Evolutionary conservation across 1,139 yeast species (phyloP).

Genomic region (Lodderomyces parapsilosis): DNA sequence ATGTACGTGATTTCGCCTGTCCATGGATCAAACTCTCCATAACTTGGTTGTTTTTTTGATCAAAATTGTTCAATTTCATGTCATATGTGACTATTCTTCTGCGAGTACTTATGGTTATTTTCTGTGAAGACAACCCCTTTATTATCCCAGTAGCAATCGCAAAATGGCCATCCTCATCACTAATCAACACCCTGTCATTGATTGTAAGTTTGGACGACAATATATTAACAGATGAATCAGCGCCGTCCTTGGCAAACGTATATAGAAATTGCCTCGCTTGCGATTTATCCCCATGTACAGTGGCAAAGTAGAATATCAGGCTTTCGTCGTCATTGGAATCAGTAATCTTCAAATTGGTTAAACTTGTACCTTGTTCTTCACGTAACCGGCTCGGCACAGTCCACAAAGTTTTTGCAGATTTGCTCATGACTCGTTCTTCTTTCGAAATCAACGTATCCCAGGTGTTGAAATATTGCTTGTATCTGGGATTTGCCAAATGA

Average conservation of each 20-base stretch:
- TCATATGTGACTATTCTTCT: slow-evolving; percentile 51
- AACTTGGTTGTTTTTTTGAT: slow-evolving; percentile 44
- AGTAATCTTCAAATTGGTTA: slow-evolving; percentile 57
- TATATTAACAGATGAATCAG: neutral
- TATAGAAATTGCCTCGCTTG: slow-evolving; percentile 35
- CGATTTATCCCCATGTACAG: slow-evolving; percentile 12
- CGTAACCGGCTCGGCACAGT: slow-evolving; percentile 57
- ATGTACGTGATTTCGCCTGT: slow-evolving; percentile 19
- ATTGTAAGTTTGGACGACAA: slow-evolving; percentile 42
- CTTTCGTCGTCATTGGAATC: slow-evolving; percentile 20
- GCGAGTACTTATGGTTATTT: slow-evolving; percentile 44
- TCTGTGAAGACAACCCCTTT: slow-evolving; percentile 37
- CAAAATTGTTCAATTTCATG: slow-evolving; percentile 40
- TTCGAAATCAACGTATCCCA: slow-evolving; percentile 76
- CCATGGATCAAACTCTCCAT: slow-evolving; percentile 40
- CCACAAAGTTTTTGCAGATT: slow-evolving; percentile 68
- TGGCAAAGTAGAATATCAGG: slow-evolving; percentile 7
- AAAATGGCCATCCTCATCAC: slow-evolving; percentile 80
- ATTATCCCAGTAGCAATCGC: slow-evolving; percentile 68
- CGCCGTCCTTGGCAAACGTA: slow-evolving; percentile 31
- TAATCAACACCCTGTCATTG: slow-evolving; percentile 62
- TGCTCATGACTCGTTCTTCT: slow-evolving; percentile 64
- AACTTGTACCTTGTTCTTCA: slow-evolving; percentile 37
- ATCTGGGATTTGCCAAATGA: slow-evolving; percentile 43
- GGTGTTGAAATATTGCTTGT: slow-evolving; percentile 56